Base-by-base conservation (phyloP, 179 eudicot species). In the Pouteria campechiana region DNA sequence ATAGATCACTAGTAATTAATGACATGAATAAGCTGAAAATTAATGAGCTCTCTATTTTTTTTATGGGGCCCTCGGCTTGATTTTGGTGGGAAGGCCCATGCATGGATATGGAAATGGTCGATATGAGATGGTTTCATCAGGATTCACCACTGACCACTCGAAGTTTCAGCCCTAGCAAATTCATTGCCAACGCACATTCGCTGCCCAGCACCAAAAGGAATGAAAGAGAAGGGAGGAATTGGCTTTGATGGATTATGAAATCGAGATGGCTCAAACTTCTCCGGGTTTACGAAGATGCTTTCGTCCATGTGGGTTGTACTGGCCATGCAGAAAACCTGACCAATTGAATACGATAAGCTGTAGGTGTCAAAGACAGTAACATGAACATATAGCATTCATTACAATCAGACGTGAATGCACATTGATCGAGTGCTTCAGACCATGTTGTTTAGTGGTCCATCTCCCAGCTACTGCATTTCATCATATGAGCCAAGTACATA, bases 181-280 rank as follows among this genome's bases (percentile, higher is more conserved):
- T 71, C 63, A 17, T 57, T 38, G 33, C 69, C 73, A 4, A 73
- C 63, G 25, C 73, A 72, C n/a, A 72, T 58, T 13, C 67, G 46
- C 15, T 54, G 38, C 10, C 77, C 63, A 14, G 43, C 77, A 50
- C 67, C 67, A 13, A 72, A 62, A n/a, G 69, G 54, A 9, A 67
- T 13, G 33, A 17, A 67, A 37, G 47, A 44, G 43, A 57, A 67
- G 24, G 73, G 60, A 13, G 77, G 73, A 13, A 52, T n/a, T n/a
- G 57, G n/a, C 8, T 56, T 56, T 30, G 64, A 34, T 30, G 43
- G 66, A 46, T 62, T 58, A 15, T 54, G 63, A 32, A 67, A 67
- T 23, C 72, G 43, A 4, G 25, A 36, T 12, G 76, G 72, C 24
- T 70, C 52, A 19, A 70, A 65, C 34, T 54, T 72, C 8, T 49